Conservation (phyloP, 164 flowering plant genomes). For the Piper betle region DNA sequence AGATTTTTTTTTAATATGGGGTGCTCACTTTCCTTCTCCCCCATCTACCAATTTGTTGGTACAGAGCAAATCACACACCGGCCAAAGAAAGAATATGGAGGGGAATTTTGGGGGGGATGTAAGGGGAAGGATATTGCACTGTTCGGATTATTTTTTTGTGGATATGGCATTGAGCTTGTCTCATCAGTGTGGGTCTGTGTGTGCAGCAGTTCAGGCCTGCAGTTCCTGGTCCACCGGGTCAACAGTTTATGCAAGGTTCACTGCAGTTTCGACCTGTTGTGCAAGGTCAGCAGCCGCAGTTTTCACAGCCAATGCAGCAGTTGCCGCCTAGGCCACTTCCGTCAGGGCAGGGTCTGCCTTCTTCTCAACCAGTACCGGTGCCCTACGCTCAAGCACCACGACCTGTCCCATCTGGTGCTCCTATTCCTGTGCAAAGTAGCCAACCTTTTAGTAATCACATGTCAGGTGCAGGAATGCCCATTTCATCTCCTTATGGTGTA, state of each 20-base stretch:
- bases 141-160: no score
- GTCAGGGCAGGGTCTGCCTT: conserved; percentile 40
- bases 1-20: no score
- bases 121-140: no score
- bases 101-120: no score
- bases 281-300: conserved; percentile 50
- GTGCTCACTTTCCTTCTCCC: no score
- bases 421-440: conserved; percentile 34
- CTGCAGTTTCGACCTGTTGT: conserved; percentile 61
- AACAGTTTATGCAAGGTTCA: conserved; percentile 36
- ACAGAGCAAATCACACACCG: no score
- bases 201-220: conserved; percentile 60
- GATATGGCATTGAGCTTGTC: background rate
- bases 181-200: background rate
- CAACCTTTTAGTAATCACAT: conserved; percentile 29
- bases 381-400: conserved; percentile 39
- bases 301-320: conserved; percentile 65
- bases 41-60: no score
- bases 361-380: conserved; percentile 46
- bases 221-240: conserved; percentile 49
- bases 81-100: no score
- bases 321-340: conserved; percentile 46
- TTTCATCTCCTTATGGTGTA: conserved; percentile 64
- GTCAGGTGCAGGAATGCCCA: conserved; percentile 40
- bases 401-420: conserved; percentile 34